Evolutionary conservation across 2,329 filamentous ascomycete species (phyloP), one percentile per base, ranked within the genome.

Genomic region (Monosporascus sp.): DNA sequence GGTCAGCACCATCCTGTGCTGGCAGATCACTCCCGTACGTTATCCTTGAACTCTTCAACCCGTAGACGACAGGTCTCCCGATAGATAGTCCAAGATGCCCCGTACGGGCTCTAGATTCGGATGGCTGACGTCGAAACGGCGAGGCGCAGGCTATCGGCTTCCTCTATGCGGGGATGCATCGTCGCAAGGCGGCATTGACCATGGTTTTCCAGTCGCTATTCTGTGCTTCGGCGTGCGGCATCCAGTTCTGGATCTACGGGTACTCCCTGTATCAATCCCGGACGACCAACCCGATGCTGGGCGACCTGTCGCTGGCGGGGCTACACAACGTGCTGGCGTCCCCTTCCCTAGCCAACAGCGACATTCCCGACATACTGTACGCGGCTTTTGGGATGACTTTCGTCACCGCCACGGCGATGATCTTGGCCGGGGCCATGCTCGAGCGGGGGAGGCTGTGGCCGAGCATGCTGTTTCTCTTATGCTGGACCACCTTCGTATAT

Each of bases 401-500:
- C 25, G 70, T 72, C 11, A 69, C 68, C 0, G 65, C 64, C 2
- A 72, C 70, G 0, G 70, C 70, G 24, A 71, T 72, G 68, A 72
- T 72, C 39, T 52, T 72, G 51, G 69, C 70, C 3, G 70, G 70
- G 8, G 70, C 70, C 1, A 71, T 72, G 60, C 58, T 72, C 0
- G 70, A 72, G 54, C 56, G 70, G 11, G 70, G 70, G 0, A 54
- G 70, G 3, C 57, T 72, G 5, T 63, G 60, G 46, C 70, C 71
- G 0, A 84, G 82, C 8, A 75, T 88, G 62, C 72, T 88, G 25
- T 89, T 85, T 57, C 73, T 76, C 22, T 81, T 85, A 63, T 78
- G 72, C 61, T 86, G 83, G 83, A 80, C 82, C 0, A 86, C 83
- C 0, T 74, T 85, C 51, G 83, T 86, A 3, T 86, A 86, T 67